Base-by-base conservation (phyloP, 805 yeast species). In the Cyberlindnera misumaiensis region DNA sequence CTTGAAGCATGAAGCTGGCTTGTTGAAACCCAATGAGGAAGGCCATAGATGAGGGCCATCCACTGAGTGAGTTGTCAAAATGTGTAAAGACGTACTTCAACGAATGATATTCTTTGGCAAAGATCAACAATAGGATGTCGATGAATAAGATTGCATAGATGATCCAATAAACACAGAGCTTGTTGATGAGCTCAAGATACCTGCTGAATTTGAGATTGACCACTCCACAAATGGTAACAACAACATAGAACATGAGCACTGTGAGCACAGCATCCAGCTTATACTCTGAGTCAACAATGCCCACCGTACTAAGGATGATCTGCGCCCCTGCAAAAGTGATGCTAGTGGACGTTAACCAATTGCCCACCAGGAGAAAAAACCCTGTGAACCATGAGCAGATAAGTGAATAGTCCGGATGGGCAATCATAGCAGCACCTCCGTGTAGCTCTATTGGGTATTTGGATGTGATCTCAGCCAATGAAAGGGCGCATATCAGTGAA, bases 381-480 rank as follows among this genome's bases (percentile, higher is more conserved):
- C 93, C 93, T 0, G 86, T 80, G 51, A 73, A 76, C 90, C 90
- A 83, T 3, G 87, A 77, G 35, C 79, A 65, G 5, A 75, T 55
- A 28, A 70, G 58, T n/a, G 83, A 70, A 43, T 75, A 73, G 33
- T 65, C 65, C 11, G 73, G 74, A 38, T 72, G 72, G 13, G 87
- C 78, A 30, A 83, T 60, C 42, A 83, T 73, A 8, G 86, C 84
- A 48, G 86, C 78, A 59, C 81, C 82, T 39, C 83, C 89, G 52
- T 83, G 85, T 1, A 83, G 77, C 25, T 86, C 82, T 17, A 83
- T 76, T 0, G 93, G 93, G 47, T 77, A 83, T 48, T 81, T 83
- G 8, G 86, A 77, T 0, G 81, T 73, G 39, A 85, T 80, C 56
- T 85, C 95, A 42, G 89, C 81, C 16, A 85, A 63, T 12, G 90